A percentile compares a stretch with the other conserved stretches of the same genome.
phyloP scores from a whole-genome alignment of 164 flowering plant genomes.

The Macadamia tetraphylla region DNA sequence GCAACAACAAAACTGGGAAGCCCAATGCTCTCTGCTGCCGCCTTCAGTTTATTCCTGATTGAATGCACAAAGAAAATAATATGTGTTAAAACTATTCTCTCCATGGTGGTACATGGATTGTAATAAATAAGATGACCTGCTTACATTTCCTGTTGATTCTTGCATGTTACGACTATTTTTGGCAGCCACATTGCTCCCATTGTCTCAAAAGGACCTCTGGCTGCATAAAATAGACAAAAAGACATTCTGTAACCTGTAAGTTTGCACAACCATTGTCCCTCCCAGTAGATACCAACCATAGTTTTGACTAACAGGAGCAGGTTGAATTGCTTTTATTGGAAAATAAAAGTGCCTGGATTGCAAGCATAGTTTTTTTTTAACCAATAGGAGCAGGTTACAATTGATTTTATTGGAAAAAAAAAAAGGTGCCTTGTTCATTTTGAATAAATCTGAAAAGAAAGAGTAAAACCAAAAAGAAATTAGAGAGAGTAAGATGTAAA shows the following conservation, averaged over 20 bases:
- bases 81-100: too few relatives aligned
- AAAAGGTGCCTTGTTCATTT: background rate
- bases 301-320: background rate
- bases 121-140: conserved; percentile 28
- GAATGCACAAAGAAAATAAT: background rate
- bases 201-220: conserved; percentile 63
- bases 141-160: conserved; percentile 94
- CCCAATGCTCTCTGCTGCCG: conserved; percentile 74
- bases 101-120: too few relatives aligned
- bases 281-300: background rate
- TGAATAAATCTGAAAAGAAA: background rate
- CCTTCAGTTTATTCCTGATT: conserved; percentile 69
- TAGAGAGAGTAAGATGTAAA: background rate
- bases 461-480: background rate
- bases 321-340: too few relatives aligned
- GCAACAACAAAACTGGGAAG: conserved; percentile 94
- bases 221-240: conserved; percentile 34
- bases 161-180: conserved; percentile 88
- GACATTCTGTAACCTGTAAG: background rate
- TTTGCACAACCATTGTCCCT: background rate
- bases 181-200: conserved; percentile 93
- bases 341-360: too few relatives aligned
- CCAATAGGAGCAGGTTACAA: background rate
- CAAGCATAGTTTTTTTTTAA: background rate
- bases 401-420: background rate